These are phyloP conservation scores for Diaporthe sp. DNA, from an alignment of 2,329 filamentous ascomycete species.

Conservation along the genomic window DNA sequence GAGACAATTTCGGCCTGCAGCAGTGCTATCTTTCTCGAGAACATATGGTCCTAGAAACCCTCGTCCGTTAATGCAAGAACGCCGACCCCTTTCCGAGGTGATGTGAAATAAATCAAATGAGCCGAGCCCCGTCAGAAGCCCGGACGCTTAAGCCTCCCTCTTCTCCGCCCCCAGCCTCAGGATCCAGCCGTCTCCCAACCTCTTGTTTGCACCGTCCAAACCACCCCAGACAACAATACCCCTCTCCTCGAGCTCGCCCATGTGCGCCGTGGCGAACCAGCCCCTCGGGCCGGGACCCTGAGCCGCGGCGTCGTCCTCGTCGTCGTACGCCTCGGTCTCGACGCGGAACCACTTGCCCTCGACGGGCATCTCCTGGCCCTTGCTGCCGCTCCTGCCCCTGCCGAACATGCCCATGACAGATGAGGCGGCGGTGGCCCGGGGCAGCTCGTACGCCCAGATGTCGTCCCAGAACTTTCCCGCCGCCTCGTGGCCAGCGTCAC, in stretches of 20 bases:
- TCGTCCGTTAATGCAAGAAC: constrained; percentile 8
- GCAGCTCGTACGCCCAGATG: constrained; percentile 75
- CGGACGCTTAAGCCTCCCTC: constrained; percentile 29
- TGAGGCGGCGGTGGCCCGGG: constrained; percentile 65
- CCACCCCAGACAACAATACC: constrained; percentile 74
- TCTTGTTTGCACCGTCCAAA: constrained; percentile 61
- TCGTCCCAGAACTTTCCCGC: constrained; percentile 69
- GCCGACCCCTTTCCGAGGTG: constrained; percentile 9
- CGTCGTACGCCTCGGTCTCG: constrained; percentile 61
- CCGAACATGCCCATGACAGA: constrained; percentile 61
- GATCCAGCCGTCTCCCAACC: constrained; percentile 74
- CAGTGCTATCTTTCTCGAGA: constrained; percentile 4
- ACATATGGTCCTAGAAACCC: not conserved
- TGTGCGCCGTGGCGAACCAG: constrained; percentile 68
- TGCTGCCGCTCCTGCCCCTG: constrained; percentile 30
- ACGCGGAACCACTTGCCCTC: constrained; percentile 72
- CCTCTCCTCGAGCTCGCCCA: constrained; percentile 71
- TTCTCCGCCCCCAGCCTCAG: constrained; percentile 61
- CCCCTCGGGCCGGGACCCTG: constrained; percentile 66
- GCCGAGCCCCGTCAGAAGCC: not conserved
- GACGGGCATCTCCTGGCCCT: constrained; percentile 54
- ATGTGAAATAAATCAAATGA: not conserved
- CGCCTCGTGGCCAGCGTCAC: constrained; percentile 60
- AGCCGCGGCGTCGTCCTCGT: constrained; percentile 59
- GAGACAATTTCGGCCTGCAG: constrained; percentile 25